Evolutionary conservation across 164 flowering plant genomes (phyloP), one percentile per base, ranked within the genome.

Genomic region (Amborella trichopoda): DNA sequence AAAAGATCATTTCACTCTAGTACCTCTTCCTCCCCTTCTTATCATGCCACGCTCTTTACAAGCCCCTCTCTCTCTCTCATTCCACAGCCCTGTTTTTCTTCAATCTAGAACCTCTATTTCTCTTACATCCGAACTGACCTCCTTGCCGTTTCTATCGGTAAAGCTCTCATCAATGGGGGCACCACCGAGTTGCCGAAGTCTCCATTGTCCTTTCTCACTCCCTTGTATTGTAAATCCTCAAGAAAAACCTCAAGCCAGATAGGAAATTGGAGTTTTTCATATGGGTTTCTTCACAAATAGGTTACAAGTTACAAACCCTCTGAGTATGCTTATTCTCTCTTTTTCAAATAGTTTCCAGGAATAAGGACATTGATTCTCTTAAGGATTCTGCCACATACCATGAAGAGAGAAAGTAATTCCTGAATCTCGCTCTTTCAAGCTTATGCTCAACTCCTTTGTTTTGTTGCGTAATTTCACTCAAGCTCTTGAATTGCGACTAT

Each of bases 211-310:
- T 82, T 32, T 69, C 94, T 9, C 82, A 87, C 27, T 37, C 69
- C 13, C 65, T 82, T 21, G 77, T 93, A 28, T 73, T 73, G 44
- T 75, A 68, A 40, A 49, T 88, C 46, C 87, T 93, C 47, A 68
- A 58, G n/a, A 51, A 69, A 4, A 66, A 75, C 12, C 61, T 93
- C 43, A 58, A 68, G 17, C 44, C 73, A 2, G 55, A 71, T 14
- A 73, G 53, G 19, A 88, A 76, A 54, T 40, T 88, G 32, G 88
- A 80, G 22, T 88, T 93, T 43, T 88, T 93, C 71, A 49, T 45
- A 22, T 93, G 96, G 94, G 83, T 83, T 38, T 78, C 86, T 39
- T 54, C 58, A 48, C 61, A 69, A 39, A 68, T 56, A 18, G n/a
- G n/a, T n/a, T n/a, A n/a, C n/a, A n/a, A 41, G 44, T 28, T 74